These are phyloP conservation scores for Vigna trinervia DNA, from an alignment of 306 rosid genomes.

Conservation along the genomic window DNA sequence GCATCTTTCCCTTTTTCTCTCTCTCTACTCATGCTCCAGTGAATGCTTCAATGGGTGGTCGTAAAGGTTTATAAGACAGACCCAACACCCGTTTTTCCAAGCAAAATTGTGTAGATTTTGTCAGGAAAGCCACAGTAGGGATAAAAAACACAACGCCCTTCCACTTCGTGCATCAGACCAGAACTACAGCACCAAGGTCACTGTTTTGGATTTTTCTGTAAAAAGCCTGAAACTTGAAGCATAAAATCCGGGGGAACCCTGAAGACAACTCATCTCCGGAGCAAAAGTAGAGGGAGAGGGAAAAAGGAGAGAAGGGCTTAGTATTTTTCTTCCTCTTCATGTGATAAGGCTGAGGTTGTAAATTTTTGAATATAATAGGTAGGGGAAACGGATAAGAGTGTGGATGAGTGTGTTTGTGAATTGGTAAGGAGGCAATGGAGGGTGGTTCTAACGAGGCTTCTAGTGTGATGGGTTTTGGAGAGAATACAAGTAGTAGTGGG, in stretches of 20 bases:
- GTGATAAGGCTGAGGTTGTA: not conserved
- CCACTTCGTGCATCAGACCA: constrained; percentile 26
- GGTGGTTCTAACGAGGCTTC: constrained; percentile 44
- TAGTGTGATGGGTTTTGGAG: constrained; percentile 68
- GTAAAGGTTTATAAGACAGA: constrained; percentile 14
- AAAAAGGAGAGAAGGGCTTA: not conserved
- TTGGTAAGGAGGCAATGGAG: constrained; percentile 44
- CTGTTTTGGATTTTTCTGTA: constrained; percentile 57
- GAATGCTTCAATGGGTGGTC: not conserved
- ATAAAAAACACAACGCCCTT: constrained; percentile 5
- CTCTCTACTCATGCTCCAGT: not conserved
- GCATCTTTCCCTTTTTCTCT: not conserved
- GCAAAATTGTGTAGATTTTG: constrained; percentile 44
- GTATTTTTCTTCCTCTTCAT: not conserved
- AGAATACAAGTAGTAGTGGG: constrained; percentile 51
- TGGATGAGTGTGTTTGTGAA: not conserved
- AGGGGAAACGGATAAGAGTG: not conserved
- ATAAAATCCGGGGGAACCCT: constrained; percentile 80
- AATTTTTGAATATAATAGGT: not conserved
- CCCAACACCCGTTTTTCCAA: constrained; percentile 28
- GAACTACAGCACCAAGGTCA: constrained; percentile 24
- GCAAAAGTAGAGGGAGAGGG: not conserved
- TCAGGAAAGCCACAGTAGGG: constrained; percentile 39
- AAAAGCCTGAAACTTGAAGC: constrained; percentile 64
- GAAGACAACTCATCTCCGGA: constrained; percentile 37